Evolutionary conservation across 371 early-diverging fungal genomes (phyloP), one percentile per base, ranked within the genome.

Genomic region (Blyttiomyces sp.): DNA sequence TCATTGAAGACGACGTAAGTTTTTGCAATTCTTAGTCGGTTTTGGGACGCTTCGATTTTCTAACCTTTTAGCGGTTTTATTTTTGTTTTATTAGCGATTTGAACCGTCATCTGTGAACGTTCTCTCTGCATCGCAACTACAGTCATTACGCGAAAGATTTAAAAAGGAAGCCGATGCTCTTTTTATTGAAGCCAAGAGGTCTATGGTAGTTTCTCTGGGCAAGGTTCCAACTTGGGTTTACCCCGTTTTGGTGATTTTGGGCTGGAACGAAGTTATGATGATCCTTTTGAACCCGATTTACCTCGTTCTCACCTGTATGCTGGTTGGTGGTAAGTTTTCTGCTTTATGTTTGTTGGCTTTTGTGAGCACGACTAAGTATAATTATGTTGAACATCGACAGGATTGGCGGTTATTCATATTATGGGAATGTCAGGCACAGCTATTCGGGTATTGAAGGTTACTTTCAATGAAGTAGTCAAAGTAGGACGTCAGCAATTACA

Each of bases 141-240:
- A 88, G 49, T 89, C 88, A 43, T 72, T 95, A 54, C 79, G 82
- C n/a, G 86, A 83, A 42, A 75, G 89, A 48, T 93, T 95, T 79
- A 85, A 85, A 67, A 82, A 89, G 26, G 95, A 95, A 61, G 88
- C 91, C 0, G 95, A 96, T 72, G 86, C 86, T 1, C 81, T 92
- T 28, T 96, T 89, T 60, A 70, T 95, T 55, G 96, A 97, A 65
- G 96, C 96, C 2, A 97, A 97, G 74, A 88, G 98, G 27, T 88
- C 94, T 0, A 86, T 92, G 53, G 94, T 97, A 1, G 56, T 67
- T 24, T 91, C 91, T 0, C 88, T 89, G 31, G 89, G 88, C 54
- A 87, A 87, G 54, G 82, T 96, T 34, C 98, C 98, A 7, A 72
- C 76, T 32, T 97, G 95, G 95, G 84, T 92, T 49, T 73, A 93